Evolutionary conservation across 345 rosid genomes (phyloP).

Genomic region (Eucalyptus marginata): DNA sequence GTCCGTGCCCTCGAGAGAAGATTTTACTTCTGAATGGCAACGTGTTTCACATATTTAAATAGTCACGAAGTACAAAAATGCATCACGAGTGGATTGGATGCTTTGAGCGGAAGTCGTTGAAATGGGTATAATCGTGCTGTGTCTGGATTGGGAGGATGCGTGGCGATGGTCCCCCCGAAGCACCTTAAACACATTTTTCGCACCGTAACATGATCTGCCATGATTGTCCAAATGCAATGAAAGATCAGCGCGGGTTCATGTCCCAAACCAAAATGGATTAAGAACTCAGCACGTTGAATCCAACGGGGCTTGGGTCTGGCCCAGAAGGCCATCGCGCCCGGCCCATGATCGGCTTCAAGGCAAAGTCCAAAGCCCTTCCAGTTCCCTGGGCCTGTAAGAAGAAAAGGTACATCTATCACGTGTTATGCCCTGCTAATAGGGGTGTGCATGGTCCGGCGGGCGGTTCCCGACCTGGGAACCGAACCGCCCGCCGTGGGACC

Average conservation of each 20-base stretch:
- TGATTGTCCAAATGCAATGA: not conserved
- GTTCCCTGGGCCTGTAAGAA: not conserved
- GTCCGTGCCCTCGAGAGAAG: accelerated
- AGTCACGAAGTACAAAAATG: accelerated
- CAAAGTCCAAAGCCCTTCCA: not conserved
- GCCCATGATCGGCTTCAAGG: not conserved
- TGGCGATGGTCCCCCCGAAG: not conserved
- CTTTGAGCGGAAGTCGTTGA: too few species aligned
- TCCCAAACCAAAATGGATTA: not conserved
- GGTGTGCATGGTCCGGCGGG: too few species aligned
- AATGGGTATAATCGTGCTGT: not conserved
- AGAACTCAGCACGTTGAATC: not conserved
- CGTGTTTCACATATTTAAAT: accelerated
- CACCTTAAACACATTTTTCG: not conserved
- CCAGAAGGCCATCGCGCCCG: not conserved
- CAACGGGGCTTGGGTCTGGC: not conserved
- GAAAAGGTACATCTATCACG: not conserved
- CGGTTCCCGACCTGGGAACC: too few species aligned
- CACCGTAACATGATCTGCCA: not conserved
- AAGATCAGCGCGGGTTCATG: not conserved
- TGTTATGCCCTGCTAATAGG: not conserved
- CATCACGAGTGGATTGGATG: not conserved
- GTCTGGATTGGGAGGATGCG: not conserved
- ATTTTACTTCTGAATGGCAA: not conserved
- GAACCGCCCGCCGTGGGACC: too few species aligned